These are phyloP conservation scores for Cylindrodendrum hubeiense DNA, from an alignment of 2,329 filamentous ascomycete genomes.

Conservation along the genomic window DNA sequence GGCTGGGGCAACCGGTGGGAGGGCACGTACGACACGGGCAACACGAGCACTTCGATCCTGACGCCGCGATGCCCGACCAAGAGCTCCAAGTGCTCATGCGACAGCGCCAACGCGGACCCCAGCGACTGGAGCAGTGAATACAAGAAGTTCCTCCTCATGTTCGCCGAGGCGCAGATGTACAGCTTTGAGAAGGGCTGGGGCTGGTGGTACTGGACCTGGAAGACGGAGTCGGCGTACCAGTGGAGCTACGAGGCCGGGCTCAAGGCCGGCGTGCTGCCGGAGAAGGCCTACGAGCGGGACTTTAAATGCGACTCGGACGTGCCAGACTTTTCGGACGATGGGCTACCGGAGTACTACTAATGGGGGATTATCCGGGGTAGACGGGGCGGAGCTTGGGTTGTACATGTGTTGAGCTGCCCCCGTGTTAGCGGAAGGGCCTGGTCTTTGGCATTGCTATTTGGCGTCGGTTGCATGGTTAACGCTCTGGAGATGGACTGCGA, in stretches of 20 bases:
- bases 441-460: not conserved
- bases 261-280: conserved; percentile 82
- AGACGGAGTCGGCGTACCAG: conserved; percentile 86
- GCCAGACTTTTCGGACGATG: conserved; percentile 61
- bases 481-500: not conserved
- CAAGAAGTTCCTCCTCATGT: conserved; percentile 87
- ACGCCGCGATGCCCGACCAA: conserved; percentile 80
- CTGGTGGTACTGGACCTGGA: conserved; percentile 99
- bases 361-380: not conserved
- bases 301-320: conserved; percentile 75
- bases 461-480: not conserved
- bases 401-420: not conserved
- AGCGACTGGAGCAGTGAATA: conserved; percentile 77
- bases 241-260: conserved; percentile 93
- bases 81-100: conserved; percentile 77
- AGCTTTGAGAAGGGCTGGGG: conserved; percentile 94
- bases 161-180: conserved; percentile 96
- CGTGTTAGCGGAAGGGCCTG: not conserved
- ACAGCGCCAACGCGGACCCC: conserved; percentile 79
- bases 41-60: conserved; percentile 70
- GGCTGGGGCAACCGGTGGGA: conserved; percentile 91
- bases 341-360: conserved; percentile 64
- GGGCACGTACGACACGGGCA: conserved; percentile 82
- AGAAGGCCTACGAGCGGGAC: conserved; percentile 76
- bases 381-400: not conserved